Evolutionary conservation across 305 asterid genomes (phyloP), one percentile per base, ranked within the genome.

Genomic region (Withania somnifera): DNA sequence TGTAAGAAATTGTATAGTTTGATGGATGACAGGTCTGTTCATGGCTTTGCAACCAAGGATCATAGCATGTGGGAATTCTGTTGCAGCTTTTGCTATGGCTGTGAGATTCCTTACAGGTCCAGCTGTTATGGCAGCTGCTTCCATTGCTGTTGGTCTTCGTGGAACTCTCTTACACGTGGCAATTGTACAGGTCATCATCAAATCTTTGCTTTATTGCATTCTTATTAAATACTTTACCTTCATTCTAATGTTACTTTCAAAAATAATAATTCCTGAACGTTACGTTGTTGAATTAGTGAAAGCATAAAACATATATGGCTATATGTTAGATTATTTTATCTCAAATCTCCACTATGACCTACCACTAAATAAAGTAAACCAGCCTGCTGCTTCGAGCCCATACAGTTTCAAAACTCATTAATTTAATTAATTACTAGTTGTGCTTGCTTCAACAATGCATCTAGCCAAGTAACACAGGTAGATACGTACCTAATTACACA

Each of bases 81-180:
- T 87, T 6, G 92, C 92, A 84, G 67, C 90, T 79, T 89, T 87
- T 83, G 83, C 90, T 0, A 87, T 87, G 90, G 90, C 89, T 81
- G 92, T 89, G 80, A 89, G 92, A 87, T 89, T 89, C 90, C 90
- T 89, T 84, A 78, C 90, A 50, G 92, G 92, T 42, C 92, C 92
- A 87, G 92, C 92, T 89, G 90, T 89, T 81, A 89, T 89, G 92
- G 92, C 90, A 54, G 92, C 89, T 57, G 89, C 92, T 83, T 89
- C 92, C 87, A 79, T 87, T 82, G 89, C 87, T 80, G 92, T 89
- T 85, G 92, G 92, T 26, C 92, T 89, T 71, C 92, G 89, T 10
- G 92, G 92, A 32, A 89, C 82, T 60, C 90, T 89, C 30, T 58
- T 89, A 76, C 92, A 86, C 73, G 88, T 89, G 42, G 92, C 92